Base-by-base conservation (phyloP, 1,284 basidiomycete species). In the Retiboletus flavoniger region DNA sequence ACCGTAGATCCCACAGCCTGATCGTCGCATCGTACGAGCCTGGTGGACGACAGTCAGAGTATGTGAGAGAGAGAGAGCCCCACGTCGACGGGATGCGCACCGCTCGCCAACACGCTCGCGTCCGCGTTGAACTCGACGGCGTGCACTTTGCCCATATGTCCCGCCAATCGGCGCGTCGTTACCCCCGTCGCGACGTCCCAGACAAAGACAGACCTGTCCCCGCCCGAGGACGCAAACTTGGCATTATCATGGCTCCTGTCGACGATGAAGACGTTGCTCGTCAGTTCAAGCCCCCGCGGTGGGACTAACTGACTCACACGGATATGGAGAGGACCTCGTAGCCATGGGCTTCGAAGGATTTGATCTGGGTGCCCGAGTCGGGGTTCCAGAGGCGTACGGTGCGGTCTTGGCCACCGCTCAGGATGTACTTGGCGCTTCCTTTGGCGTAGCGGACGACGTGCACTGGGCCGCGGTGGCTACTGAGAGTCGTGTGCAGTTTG, bases 131-230 rank as follows among this genome's bases (percentile, higher is more conserved):
- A 96, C 55, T 91, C 89, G 6, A 98, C 94, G 7, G 84, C 81
- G 71, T 97, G 87, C 49, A 99, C 88, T 67, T 93, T 93, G 4
- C 93, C 86, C 75, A 91, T 84, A 70, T 98, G 95, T 0, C 93
- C 96, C 19, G 88, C 75, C 55, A 98, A 80, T 45, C 95, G 78
- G 40, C 93, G 80, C 26, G 89, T 83, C 1, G 95, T 91, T 39
- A 83, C 79, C 1, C 93, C 96, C 14, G 88, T 85, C 10, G 88
- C 84, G 8, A 99, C 96, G 68, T 99, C 97, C 96, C 96, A 99
- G 21, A 98, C 72, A 62, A 95, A 95, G 0, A 98, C 89, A 43
- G 86, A 86, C 60, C 92, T 86, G 72, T 99, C 97, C 4, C 93
- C 94, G 38, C 97, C 97, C 26, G 90, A 93, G 3, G 91, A 95